Evolutionary conservation across 2,329 filamentous ascomycete genomes (phyloP).

Genomic region (Albifimbria verrucaria): DNA sequence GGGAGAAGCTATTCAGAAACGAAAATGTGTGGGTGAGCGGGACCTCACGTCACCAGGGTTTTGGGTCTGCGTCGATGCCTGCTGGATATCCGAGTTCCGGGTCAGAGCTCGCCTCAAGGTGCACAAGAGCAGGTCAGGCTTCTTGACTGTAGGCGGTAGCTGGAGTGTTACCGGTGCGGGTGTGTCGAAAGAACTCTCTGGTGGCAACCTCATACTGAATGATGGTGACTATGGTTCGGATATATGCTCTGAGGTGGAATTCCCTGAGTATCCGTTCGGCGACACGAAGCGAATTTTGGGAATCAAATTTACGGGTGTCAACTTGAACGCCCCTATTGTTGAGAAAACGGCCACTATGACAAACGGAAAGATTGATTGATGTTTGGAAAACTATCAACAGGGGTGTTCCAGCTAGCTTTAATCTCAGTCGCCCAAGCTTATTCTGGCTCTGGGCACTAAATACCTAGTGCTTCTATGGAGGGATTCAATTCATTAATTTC

Average conservation of each 20-base stretch:
- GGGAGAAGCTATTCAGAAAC: not conserved
- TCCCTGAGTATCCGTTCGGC: not conserved
- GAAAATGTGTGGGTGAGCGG: not conserved
- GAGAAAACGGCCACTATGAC: too few species aligned
- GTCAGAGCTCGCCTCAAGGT: not conserved
- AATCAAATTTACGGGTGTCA: not conserved
- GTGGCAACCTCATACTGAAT: not conserved
- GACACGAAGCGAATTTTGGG: not conserved
- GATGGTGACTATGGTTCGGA: not conserved
- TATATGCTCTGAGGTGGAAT: not conserved
- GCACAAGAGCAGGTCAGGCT: not conserved
- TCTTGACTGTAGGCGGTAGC: not conserved
- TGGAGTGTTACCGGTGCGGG: not conserved
- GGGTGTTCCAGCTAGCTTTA: too few species aligned
- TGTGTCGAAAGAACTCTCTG: not conserved
- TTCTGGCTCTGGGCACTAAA: too few species aligned
- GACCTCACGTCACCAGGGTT: not conserved
- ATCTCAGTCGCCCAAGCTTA: too few species aligned
- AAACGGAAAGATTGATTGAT: too few species aligned
- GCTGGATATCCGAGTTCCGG: not conserved
- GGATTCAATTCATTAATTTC: too few species aligned
- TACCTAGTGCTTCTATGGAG: too few species aligned
- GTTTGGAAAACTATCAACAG: too few species aligned
- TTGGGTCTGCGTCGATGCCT: not conserved
- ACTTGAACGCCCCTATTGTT: too few species aligned